phyloP scores from a whole-genome alignment of 371 early-diverging fungal species.

The Globomyces sp. region DNA sequence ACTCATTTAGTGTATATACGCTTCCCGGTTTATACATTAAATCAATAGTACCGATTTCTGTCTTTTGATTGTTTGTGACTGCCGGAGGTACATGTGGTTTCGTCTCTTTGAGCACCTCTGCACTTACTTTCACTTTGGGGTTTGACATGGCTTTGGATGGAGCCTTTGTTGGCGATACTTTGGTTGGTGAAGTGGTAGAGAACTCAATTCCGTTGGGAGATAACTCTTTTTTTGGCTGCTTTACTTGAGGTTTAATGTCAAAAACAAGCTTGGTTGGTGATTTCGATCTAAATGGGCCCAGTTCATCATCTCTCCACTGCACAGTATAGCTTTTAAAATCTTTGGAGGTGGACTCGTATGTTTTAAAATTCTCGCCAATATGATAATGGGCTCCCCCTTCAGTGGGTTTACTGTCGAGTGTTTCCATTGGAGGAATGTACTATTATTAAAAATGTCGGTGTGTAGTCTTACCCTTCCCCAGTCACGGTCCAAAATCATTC shows the following conservation, averaged over 20 bases:
- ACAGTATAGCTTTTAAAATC: not conserved
- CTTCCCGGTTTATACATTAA: constrained; percentile 5
- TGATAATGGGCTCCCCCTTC: not conserved
- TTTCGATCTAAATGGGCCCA: constrained; percentile 4
- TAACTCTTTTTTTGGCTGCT: constrained; percentile 4
- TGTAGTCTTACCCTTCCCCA: constrained; percentile 5
- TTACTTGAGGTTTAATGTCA: not conserved
- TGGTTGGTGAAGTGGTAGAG: constrained; percentile 5
- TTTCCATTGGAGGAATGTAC: not conserved
- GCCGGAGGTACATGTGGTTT: no score
- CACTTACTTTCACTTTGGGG: not conserved
- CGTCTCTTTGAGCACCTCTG: no score
- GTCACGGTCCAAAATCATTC: constrained; percentile 10
- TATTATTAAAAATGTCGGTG: no score
- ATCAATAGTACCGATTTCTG: not conserved
- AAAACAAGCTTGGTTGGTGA: not conserved
- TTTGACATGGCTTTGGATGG: not conserved
- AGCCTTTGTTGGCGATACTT: not conserved
- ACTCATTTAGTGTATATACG: not conserved
- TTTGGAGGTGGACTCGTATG: not conserved
- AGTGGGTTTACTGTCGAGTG: not conserved
- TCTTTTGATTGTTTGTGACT: no score
- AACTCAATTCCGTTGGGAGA: constrained; percentile 10
- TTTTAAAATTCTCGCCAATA: not conserved
- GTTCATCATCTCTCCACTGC: constrained; percentile 12